Base-by-base conservation (phyloP, 108 stramenopile genomes). In the Cyclotella baltica region DNA sequence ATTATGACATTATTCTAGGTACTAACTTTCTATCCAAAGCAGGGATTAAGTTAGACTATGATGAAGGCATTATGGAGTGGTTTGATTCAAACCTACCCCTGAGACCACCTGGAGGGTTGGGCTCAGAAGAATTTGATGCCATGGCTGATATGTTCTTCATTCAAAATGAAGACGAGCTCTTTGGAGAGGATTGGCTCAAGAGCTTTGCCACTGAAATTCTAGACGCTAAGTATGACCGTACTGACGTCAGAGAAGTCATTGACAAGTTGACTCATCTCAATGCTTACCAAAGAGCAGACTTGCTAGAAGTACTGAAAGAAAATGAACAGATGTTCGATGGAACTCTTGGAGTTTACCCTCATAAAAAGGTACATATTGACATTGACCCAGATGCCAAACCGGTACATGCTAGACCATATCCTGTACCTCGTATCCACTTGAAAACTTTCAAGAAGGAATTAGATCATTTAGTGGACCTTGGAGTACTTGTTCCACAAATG, bases 211-310 rank as follows among this genome's bases (percentile, higher is more conserved):
- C 22, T 0, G 61, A 58, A 47, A 85, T 88, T 3, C 57, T 76
- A 6, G 84, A 82, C 25, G 53, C 84, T 28, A 81, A 83, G 55
- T 83, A 85, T 59, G 84, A 83, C 10, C 28, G 28, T 30, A 56
- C 73, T 1, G 28, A 56, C 1, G 38, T 70, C 9, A 33, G 68
- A 6, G 61, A 71, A 5, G 83, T 88, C 20, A 68, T 70, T 4
- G 27, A 37, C 6, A 35, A 80, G 48, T 78, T 70, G 38, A 73
- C 15, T 55, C 87, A 88, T 67, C 64, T 88, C 5, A 61, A 52
- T 50, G 19, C 23, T 3, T 5, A 69, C 20, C 72, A 88, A 63
- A 70, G 61, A 36, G 34, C 57, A 40, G 19, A 52, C 22, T 35
- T 72, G 10, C 22, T 18, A 62, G 28, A 83, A 4, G 62, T 88